Percentiles rank a stretch among this genome's conserved stretches.
phyloP scores from a whole-genome alignment of 1,284 basidiomycete genomes.

The Marasmius sp. region DNA sequence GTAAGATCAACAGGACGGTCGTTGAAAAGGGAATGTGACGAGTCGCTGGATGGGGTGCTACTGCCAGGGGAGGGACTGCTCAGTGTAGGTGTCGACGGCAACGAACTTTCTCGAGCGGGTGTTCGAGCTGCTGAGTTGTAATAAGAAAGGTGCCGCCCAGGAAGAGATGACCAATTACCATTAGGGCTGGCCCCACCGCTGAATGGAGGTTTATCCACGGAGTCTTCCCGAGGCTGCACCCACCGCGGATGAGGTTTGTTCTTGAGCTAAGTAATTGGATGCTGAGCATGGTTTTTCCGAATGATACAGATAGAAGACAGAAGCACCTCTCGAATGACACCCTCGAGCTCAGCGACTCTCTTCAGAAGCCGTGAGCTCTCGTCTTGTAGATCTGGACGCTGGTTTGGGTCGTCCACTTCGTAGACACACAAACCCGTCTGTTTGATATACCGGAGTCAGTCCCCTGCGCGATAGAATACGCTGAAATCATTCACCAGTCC shows the following conservation, averaged over 20 bases:
- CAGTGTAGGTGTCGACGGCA: background rate
- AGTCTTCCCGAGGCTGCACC: conserved; percentile 23
- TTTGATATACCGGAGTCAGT: conserved; percentile 3
- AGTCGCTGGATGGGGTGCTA: background rate
- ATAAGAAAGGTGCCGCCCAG: background rate
- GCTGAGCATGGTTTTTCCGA: background rate
- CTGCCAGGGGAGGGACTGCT: background rate
- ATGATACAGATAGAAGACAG: background rate
- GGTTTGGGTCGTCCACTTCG: conserved; percentile 76
- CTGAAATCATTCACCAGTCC: conserved; percentile 49
- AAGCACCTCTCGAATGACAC: conserved; percentile 73
- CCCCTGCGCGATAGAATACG: conserved; percentile 2
- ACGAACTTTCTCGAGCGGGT: background rate
- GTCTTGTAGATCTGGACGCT: conserved; percentile 51
- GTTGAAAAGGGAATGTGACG: background rate
- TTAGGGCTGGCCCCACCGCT: too few relatives aligned
- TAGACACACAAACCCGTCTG: conserved; percentile 83
- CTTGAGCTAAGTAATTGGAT: conserved; percentile 44
- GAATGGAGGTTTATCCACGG: background rate
- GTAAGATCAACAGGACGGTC: background rate
- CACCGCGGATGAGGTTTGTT: conserved; percentile 73
- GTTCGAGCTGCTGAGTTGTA: background rate
- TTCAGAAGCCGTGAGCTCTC: conserved; percentile 69
- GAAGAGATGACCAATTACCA: background rate
- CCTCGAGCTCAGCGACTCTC: conserved; percentile 80